Evolutionary conservation across 2,329 filamentous ascomycete genomes (phyloP).

Genomic region (Graphilbum fragrans): DNA sequence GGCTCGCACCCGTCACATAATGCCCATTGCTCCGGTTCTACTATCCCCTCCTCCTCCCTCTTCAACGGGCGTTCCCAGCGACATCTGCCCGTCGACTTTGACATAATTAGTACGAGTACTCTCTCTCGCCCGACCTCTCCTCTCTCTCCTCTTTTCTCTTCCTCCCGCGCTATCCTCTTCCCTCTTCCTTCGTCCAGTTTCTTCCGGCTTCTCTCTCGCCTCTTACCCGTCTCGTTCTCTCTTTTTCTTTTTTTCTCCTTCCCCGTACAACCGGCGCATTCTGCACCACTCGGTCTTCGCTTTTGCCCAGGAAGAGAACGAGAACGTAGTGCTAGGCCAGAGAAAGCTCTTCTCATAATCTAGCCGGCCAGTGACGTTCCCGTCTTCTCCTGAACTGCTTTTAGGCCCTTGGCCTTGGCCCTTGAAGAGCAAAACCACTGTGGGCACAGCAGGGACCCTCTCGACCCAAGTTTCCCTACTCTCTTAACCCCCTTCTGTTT

Average conservation of each 20-base stretch:
- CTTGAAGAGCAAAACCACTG: slow-evolving; percentile 1
- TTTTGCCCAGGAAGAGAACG: not conserved
- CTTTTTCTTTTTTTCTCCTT: too few relatives aligned
- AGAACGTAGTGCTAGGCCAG: not conserved
- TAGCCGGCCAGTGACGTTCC: slow-evolving; percentile 12
- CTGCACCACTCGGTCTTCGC: too few relatives aligned
- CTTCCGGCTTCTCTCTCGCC: not conserved
- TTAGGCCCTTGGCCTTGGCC: slow-evolving; percentile 3
- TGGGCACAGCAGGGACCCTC: slow-evolving; percentile 4
- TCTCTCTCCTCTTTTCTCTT: not conserved
- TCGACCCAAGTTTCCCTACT: slow-evolving; percentile 1
- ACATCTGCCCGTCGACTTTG: too few relatives aligned
- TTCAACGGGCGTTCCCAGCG: too few relatives aligned
- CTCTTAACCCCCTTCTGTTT: slow-evolving; percentile 16
- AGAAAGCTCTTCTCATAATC: too few relatives aligned
- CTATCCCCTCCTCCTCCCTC: too few relatives aligned
- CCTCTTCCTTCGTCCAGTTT: not conserved
- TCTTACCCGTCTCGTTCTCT: too few relatives aligned
- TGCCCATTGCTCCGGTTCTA: too few relatives aligned
- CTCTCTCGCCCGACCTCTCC: slow-evolving; percentile 1
- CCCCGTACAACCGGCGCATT: too few relatives aligned
- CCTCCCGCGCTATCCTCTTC: not conserved
- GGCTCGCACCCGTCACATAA: too few relatives aligned
- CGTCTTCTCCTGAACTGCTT: slow-evolving; percentile 1
- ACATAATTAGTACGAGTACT: not conserved